Percentiles rank a stretch among this genome's conserved stretches.
Evolutionary conservation across 805 yeast species (phyloP).

Genomic region (Ogataea chonburiensis): DNA sequence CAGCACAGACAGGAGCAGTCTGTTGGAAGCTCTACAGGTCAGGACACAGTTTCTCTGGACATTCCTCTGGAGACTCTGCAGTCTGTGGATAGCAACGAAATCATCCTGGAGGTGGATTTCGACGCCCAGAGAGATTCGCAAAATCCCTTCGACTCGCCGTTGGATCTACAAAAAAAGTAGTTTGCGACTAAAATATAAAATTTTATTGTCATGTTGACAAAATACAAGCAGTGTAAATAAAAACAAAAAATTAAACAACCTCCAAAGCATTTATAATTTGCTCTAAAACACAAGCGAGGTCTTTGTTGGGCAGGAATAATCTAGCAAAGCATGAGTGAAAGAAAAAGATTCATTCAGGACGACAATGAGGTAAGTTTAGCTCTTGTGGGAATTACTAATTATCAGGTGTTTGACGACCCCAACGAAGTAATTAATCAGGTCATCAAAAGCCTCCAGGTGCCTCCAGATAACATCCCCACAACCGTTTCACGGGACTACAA

Average conservation of each 20-base stretch:
- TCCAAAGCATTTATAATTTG: constrained; percentile 5
- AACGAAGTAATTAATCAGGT: constrained; percentile 71
- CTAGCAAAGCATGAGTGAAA: constrained; percentile 18
- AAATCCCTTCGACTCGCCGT: constrained; percentile 22
- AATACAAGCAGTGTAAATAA: constrained; percentile 22
- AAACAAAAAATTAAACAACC: constrained; percentile 18
- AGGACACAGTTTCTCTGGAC: constrained; percentile 11
- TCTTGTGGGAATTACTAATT: constrained; percentile 4
- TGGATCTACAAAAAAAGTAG: constrained; percentile 14
- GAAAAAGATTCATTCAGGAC: constrained; percentile 26
- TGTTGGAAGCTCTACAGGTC: constrained; percentile 10
- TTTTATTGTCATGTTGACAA: constrained; percentile 20
- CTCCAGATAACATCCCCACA: constrained; percentile 62
- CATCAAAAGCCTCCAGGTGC: constrained; percentile 64
- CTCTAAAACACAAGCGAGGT: constrained; percentile 2
- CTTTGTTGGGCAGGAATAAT: background rate
- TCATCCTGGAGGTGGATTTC: constrained; percentile 23
- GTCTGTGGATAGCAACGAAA: constrained; percentile 16
- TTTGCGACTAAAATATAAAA: constrained; percentile 12
- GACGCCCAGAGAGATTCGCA: constrained; percentile 8
- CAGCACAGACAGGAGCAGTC: constrained; percentile 26
- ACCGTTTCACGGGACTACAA: constrained; percentile 70
- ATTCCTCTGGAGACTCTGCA: constrained; percentile 21
- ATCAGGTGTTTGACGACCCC: constrained; percentile 49
- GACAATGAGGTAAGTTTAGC: constrained; percentile 22